Evolutionary conservation across 2,329 filamentous ascomycete genomes (phyloP).

Genomic region (Emericellopsis atlantica): DNA sequence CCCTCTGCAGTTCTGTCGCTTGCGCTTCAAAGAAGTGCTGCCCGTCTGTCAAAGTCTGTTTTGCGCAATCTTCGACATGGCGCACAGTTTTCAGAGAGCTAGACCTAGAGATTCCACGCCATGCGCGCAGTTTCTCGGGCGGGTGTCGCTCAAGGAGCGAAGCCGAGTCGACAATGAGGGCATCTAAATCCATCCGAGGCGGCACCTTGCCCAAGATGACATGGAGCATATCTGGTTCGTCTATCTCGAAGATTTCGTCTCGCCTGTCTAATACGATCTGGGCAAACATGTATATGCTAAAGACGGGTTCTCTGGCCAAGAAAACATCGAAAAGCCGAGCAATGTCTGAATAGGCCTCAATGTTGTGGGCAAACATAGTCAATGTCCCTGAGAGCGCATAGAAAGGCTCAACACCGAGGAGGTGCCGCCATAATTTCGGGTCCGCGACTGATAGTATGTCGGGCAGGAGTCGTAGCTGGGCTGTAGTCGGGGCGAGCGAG

Average conservation of each 20-base stretch:
- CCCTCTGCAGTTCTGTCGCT: conserved; percentile 54
- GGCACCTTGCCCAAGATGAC: conserved; percentile 80
- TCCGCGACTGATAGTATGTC: conserved; percentile 66
- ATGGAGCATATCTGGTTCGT: conserved; percentile 89
- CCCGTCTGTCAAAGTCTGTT: conserved; percentile 54
- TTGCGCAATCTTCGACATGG: conserved; percentile 30
- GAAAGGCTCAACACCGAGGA: conserved; percentile 72
- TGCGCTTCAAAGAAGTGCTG: conserved; percentile 58
- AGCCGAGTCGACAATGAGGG: conserved; percentile 55
- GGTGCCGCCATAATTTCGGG: conserved; percentile 56
- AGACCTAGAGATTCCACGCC: conserved; percentile 57
- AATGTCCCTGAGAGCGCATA: conserved; percentile 89
- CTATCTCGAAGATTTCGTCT: conserved; percentile 77
- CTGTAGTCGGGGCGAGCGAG: conserved; percentile 64
- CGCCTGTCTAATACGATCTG: conserved; percentile 73
- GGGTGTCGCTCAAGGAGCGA: conserved; percentile 53
- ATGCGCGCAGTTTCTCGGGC: conserved; percentile 59
- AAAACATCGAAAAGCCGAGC: conserved; percentile 86
- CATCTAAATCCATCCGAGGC: conserved; percentile 66
- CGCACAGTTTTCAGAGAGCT: conserved; percentile 81
- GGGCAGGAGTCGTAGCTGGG: conserved; percentile 79
- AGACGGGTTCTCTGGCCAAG: conserved; percentile 74
- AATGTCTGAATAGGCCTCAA: conserved; percentile 81
- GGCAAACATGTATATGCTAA: conserved; percentile 84
- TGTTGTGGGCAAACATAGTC: conserved; percentile 94